phyloP scores from a whole-genome alignment of 176 grass and related monocot genomes.

The Themeda triandra region DNA sequence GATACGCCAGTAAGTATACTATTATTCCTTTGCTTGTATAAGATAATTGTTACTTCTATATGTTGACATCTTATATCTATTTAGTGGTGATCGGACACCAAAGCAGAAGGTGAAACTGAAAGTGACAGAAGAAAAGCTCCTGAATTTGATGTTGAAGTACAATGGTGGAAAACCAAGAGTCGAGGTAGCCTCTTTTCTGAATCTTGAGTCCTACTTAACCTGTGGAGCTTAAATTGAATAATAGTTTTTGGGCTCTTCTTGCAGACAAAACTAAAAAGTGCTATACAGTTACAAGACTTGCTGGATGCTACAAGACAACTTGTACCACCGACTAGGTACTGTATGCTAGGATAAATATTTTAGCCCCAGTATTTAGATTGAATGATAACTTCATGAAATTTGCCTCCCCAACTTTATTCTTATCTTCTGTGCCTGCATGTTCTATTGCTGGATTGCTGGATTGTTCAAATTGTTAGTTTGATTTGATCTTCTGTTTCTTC shows the following conservation, averaged over 20 bases:
- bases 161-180: slow-evolving; percentile 91
- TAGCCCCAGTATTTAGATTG: slow-evolving; percentile 10
- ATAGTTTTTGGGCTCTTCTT: slow-evolving; percentile 28
- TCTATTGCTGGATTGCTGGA: neutral
- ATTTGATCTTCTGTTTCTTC: neutral
- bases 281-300: slow-evolving; percentile 95
- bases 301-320: slow-evolving; percentile 96
- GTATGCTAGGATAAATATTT: slow-evolving; percentile 29
- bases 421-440: neutral
- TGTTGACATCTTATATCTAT: slow-evolving; percentile 36
- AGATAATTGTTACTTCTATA: neutral
- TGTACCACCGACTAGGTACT: slow-evolving; percentile 86
- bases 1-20: slow-evolving; percentile 89
- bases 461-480: neutral
- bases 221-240: slow-evolving; percentile 6
- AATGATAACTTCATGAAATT: neutral
- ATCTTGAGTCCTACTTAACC: slow-evolving; percentile 14
- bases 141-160: slow-evolving; percentile 99
- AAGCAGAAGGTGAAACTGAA: slow-evolving; percentile 99
- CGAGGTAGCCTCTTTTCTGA: slow-evolving; percentile 50
- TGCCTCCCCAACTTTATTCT: neutral
- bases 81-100: slow-evolving; percentile 94
- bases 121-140: slow-evolving; percentile 94
- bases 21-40: neutral
- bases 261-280: slow-evolving; percentile 99